phyloP scores from a whole-genome alignment of 768 basidiomycete species.

The Kockovaella imperatae region DNA sequence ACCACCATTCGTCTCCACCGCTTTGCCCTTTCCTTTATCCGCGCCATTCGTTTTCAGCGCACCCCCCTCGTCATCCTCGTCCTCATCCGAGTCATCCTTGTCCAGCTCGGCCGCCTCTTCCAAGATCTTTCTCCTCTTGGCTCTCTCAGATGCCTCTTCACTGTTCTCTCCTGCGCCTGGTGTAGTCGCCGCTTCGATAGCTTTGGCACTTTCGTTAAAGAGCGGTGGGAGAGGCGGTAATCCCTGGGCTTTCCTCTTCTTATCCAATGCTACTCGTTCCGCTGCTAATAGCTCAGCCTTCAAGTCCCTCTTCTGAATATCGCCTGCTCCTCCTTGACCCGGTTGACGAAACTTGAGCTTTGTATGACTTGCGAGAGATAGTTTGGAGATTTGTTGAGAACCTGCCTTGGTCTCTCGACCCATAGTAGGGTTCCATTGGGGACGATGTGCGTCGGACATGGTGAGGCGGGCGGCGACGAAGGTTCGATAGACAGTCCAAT shows the following conservation, averaged over 20 bases:
- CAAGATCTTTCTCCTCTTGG: constrained; percentile 77
- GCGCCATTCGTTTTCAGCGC: constrained; percentile 37
- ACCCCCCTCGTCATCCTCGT: constrained; percentile 42
- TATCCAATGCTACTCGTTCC: constrained; percentile 76
- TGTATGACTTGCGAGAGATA: constrained; percentile 90
- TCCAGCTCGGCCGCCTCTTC: constrained; percentile 82
- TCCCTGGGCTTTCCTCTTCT: constrained; percentile 88
- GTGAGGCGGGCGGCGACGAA: no score
- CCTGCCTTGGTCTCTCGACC: constrained; percentile 86
- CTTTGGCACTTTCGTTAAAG: constrained; percentile 47
- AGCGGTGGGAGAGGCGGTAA: constrained; percentile 45
- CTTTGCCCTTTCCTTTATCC: constrained; percentile 43
- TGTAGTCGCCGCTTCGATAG: constrained; percentile 48
- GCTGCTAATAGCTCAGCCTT: constrained; percentile 73
- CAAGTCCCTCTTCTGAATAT: constrained; percentile 72
- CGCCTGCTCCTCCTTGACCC: constrained; percentile 73
- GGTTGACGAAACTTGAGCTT: constrained; percentile 97
- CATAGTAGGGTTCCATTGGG: constrained; percentile 86
- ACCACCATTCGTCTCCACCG: constrained; percentile 44
- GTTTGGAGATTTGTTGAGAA: constrained; percentile 83
- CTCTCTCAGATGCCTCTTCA: constrained; percentile 58
- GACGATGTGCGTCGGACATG: constrained; percentile 45
- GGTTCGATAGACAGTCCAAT: no score
- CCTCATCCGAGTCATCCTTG: constrained; percentile 77
- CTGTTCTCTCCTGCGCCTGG: constrained; percentile 24